phyloP scores from a whole-genome alignment of 169 alveolate species.

The Babesia sp. region DNA sequence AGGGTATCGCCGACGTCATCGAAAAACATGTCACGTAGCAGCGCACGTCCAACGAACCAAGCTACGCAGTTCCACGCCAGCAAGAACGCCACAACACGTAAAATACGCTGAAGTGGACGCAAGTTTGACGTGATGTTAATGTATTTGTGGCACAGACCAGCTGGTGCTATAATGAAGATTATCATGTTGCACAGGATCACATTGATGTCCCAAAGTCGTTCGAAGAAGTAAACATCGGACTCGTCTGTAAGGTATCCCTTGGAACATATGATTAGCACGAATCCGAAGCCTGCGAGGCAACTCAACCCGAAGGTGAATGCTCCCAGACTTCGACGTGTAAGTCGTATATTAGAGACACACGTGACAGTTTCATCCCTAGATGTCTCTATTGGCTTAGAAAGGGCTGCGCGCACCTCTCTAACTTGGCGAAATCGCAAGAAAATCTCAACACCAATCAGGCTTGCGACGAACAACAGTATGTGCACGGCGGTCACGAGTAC shows the following conservation, averaged over 20 bases:
- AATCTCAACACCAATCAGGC: constrained; percentile 38
- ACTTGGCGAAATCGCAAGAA: constrained; percentile 14
- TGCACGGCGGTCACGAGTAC: constrained; percentile 15
- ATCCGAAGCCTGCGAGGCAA: constrained; percentile 41
- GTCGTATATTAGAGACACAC: not conserved
- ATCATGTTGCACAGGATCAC: constrained; percentile 24
- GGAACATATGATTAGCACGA: constrained; percentile 18
- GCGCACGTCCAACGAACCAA: not conserved
- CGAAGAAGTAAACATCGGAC: constrained; percentile 16
- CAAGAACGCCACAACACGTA: constrained; percentile 18
- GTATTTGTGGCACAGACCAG: constrained; percentile 40
- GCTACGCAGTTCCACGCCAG: constrained; percentile 32
- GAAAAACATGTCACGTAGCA: constrained; percentile 38
- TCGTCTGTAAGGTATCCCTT: not conserved
- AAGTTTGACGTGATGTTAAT: constrained; percentile 16
- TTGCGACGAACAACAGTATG: constrained; percentile 9
- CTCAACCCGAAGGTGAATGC: constrained; percentile 38
- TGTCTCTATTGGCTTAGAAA: not conserved
- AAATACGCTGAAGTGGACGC: constrained; percentile 6
- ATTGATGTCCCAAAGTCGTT: constrained; percentile 29
- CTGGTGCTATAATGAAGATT: constrained; percentile 32
- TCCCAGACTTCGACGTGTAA: constrained; percentile 39
- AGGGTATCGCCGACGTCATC: not conserved
- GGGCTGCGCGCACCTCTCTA: not conserved
- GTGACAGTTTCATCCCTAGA: not conserved